Evolutionary conservation across 345 rosid species (phyloP).

Genomic region (Acer saccharum): DNA sequence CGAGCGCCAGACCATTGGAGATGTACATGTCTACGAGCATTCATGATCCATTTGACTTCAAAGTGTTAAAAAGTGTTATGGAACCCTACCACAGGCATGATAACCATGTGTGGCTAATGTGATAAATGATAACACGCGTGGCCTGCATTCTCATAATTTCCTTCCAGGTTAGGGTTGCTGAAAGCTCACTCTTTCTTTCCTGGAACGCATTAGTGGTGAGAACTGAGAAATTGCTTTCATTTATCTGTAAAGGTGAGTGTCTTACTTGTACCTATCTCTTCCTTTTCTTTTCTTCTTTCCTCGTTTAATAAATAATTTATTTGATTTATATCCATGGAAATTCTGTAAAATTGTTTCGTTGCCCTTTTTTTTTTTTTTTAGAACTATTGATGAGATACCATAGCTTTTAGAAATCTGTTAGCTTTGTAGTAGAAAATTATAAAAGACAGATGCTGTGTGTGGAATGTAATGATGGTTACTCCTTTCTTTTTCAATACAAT

Average conservation of each 20-base stretch:
- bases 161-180: constrained; percentile 20
- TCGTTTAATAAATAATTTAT: neutral
- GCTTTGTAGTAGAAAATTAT: neutral
- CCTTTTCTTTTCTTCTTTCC: neutral
- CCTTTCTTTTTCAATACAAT: neutral
- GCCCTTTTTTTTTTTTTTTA: neutral
- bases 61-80: neutral
- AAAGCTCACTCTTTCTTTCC: constrained; percentile 25
- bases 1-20: constrained; percentile 52
- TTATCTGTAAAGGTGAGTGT: constrained; percentile 26
- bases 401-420: constrained; percentile 2
- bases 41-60: neutral
- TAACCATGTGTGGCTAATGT: constrained; percentile 5
- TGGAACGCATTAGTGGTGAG: constrained; percentile 6
- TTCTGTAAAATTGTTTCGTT: constrained; percentile 17
- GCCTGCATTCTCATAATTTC: constrained; percentile 8
- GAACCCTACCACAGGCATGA: neutral
- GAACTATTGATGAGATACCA: neutral
- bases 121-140: constrained; percentile 10
- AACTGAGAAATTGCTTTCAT: constrained; percentile 17
- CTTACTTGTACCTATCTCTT: constrained; percentile 2
- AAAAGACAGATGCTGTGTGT: neutral
- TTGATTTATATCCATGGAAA: constrained; percentile 11
- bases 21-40: neutral
- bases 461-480: neutral